Evolutionary conservation across 495 filamentous ascomycete species (phyloP), one percentile per base, ranked within the genome.

Genomic region (Oidiodendron maius): DNA sequence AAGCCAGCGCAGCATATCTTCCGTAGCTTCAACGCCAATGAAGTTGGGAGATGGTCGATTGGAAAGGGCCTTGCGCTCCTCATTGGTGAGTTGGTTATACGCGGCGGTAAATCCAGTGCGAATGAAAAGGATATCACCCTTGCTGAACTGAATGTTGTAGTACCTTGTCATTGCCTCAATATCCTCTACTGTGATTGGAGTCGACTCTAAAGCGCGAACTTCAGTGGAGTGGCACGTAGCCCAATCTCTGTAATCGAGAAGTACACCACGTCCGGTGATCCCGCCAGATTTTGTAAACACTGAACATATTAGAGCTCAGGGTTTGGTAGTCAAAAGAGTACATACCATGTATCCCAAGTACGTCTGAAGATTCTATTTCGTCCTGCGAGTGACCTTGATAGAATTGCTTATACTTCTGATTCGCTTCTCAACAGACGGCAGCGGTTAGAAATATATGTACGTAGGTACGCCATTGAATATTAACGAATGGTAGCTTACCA

Each of bases 81-180:
- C 62, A 6, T 28, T 10, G 0, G 59, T 62, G 10, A 72, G 65
- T 5, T 37, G 32, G 32, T 68, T 56, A 61, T 67, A 75, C 12
- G 68, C 71, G 5, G 41, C 52, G 9, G 67, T 72, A 55, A 69
- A 75, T 11, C 76, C 76, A 1, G 61, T 64, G 21, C 74, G 71
- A 39, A 79, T 61, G 56, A 80, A 71, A 23, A 79, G 65, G 51
- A 80, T 74, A 55, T 79, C 76, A 35, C 74, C 76, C 2, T 59
- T 58, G 1, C 62, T 63, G 32, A 73, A 66, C 4, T 46, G 61
- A 10, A 61, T 59, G 8, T 62, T 40, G 8, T 32, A n/a, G 8
- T 32, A 8, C n/a, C n/a, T 8, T 8, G n/a, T n/a, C 28, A 32
- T 8, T 32, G 8, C 8, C 28, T 32, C 28, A n/a, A 32, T 8